A percentile compares a stretch with the other conserved stretches of the same genome.
phyloP scores from a whole-genome alignment of 1,284 basidiomycete genomes.

The Dichomitus squalens region DNA sequence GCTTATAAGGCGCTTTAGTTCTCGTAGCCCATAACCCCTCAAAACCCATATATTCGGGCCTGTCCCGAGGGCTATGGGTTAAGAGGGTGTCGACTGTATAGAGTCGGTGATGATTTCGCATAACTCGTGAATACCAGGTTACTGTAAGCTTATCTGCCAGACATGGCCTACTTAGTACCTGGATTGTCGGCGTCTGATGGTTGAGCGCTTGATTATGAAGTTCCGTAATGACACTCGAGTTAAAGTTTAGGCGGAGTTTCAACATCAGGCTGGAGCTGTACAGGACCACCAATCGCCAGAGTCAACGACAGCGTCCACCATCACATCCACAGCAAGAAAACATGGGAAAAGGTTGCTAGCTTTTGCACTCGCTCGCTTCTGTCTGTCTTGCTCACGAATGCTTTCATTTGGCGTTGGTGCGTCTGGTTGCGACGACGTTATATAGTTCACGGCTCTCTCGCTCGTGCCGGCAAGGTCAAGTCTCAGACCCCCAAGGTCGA shows the following conservation, averaged over 20 bases:
- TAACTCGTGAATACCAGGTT: no score
- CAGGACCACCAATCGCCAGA: slow-evolving; percentile 23
- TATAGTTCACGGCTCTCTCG: slow-evolving; percentile 97
- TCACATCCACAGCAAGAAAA: slow-evolving; percentile 46
- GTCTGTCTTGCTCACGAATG: slow-evolving; percentile 9
- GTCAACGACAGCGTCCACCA: slow-evolving; percentile 25
- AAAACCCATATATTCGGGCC: no score
- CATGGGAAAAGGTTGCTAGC: slow-evolving; percentile 65
- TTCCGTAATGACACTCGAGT: neutral
- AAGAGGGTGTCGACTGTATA: no score
- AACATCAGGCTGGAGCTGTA: slow-evolving; percentile 24
- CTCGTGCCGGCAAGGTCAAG: slow-evolving; percentile 99
- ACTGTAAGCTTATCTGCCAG: no score
- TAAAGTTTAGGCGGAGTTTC: slow-evolving; percentile 14
- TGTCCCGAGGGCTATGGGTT: no score
- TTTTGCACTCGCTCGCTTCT: slow-evolving; percentile 7
- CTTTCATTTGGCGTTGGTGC: neutral
- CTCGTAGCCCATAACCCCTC: no score
- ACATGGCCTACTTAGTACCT: no score
- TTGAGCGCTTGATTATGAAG: neutral
- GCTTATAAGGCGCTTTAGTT: no score
- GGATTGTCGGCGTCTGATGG: no score
- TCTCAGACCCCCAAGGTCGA: slow-evolving; percentile 97
- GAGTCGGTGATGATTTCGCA: no score
- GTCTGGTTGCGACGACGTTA: neutral